phyloP scores from a whole-genome alignment of 805 yeast genomes.

The Suhomyces sp. region DNA sequence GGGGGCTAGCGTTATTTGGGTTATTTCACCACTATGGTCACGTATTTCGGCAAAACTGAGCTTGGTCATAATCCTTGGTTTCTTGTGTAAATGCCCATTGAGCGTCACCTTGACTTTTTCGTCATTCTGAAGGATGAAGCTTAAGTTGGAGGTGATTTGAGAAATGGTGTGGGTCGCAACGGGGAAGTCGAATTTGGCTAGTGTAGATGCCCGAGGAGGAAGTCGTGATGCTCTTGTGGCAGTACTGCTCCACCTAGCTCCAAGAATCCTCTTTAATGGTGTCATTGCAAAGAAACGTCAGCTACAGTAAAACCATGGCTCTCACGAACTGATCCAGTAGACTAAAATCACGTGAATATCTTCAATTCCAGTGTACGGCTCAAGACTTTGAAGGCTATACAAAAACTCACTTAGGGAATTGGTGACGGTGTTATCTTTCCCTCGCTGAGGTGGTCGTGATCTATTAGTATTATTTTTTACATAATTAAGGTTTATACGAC shows the following conservation, averaged over 20 bases:
- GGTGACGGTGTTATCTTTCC: no score
- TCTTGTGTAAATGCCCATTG: slow-evolving; percentile 82
- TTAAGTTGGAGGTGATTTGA: background rate
- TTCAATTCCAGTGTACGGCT: background rate
- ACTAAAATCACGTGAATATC: background rate
- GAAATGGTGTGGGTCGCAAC: slow-evolving; percentile 28
- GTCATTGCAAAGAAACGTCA: no score
- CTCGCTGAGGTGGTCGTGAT: no score
- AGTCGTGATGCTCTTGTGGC: background rate
- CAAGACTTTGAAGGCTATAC: no score
- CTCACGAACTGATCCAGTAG: no score
- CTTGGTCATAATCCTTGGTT: slow-evolving; percentile 68
- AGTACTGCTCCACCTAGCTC: background rate
- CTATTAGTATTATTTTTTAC: no score
- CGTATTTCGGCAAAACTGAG: slow-evolving; percentile 73
- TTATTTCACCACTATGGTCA: slow-evolving; percentile 63
- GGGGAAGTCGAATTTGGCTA: slow-evolving; percentile 36
- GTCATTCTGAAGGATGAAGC: background rate
- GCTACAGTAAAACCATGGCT: no score
- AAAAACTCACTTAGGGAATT: no score
- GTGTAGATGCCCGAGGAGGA: slow-evolving; percentile 21
- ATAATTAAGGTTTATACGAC: no score
- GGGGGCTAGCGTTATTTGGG: slow-evolving; percentile 48
- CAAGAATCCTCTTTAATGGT: background rate
- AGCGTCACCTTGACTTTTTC: slow-evolving; percentile 38